A percentile compares a stretch with the other conserved stretches of the same genome.
Conservation (phyloP, 257 asterid species). For the Jacaranda copaia region DNA sequence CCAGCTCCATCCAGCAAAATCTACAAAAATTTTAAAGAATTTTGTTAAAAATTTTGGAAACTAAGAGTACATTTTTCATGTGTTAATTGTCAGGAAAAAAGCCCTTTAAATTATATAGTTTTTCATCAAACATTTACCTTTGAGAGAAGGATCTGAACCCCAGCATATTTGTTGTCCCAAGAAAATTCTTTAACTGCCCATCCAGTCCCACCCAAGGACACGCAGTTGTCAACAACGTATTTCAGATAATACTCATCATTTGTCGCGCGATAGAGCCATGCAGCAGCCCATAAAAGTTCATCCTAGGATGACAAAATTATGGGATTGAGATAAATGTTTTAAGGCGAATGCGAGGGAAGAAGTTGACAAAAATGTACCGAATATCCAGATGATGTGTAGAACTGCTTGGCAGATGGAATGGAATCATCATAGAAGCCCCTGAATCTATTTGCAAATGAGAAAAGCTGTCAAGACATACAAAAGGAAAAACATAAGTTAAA, state of each 20-base stretch:
- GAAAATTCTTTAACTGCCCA: slow-evolving; percentile 72
- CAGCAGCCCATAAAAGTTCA: slow-evolving; percentile 74
- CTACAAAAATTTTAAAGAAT: slow-evolving; percentile 31
- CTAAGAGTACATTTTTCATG: neutral
- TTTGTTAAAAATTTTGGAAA: neutral
- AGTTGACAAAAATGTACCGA: slow-evolving; percentile 34
- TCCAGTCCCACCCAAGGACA: slow-evolving; percentile 68
- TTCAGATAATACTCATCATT: slow-evolving; percentile 55
- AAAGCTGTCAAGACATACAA: slow-evolving; percentile 48
- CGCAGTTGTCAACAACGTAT: slow-evolving; percentile 60
- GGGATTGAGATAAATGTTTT: neutral
- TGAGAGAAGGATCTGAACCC: slow-evolving; percentile 64
- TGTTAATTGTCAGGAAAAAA: neutral
- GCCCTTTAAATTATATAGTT: neutral
- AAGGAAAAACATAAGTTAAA: neutral
- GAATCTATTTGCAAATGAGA: slow-evolving; percentile 62
- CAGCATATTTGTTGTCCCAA: slow-evolving; percentile 79
- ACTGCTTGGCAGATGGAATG: slow-evolving; percentile 51
- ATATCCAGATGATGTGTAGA: slow-evolving; percentile 61
- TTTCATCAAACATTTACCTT: slow-evolving; percentile 36
- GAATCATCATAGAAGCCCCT: slow-evolving; percentile 62
- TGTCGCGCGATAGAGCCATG: slow-evolving; percentile 70
- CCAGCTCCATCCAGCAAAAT: slow-evolving; percentile 59
- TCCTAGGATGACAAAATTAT: slow-evolving; percentile 43
- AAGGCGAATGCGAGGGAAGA: neutral